Evolutionary conservation across 139 green algal species (phyloP).

Genomic region (Pseudopediastrum boryanum): DNA sequence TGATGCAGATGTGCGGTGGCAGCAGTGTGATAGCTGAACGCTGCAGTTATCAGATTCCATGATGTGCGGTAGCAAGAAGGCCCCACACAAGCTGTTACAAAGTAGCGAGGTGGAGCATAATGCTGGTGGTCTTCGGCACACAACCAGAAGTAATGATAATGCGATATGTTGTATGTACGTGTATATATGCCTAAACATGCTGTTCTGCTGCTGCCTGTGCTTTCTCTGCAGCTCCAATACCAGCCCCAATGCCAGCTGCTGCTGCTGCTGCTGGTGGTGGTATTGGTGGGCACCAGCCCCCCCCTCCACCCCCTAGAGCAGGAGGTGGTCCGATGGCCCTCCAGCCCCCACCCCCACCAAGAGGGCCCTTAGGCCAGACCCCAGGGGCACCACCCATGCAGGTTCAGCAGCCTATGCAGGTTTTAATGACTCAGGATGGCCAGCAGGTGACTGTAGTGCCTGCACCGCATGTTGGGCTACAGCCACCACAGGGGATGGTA

Average conservation of each 20-base stretch:
- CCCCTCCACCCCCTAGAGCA: not conserved
- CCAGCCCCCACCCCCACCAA: not conserved
- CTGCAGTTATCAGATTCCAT: too few species aligned
- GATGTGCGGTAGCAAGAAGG: too few species aligned
- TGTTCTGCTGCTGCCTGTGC: not conserved
- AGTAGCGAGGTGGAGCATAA: too few species aligned
- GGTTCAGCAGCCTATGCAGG: not conserved
- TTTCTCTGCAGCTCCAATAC: conserved; percentile 5
- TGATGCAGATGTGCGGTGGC: too few species aligned
- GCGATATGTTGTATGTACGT: too few species aligned
- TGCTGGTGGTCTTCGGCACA: too few species aligned
- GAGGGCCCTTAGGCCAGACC: not conserved
- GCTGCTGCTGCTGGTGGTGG: conserved; percentile 2
- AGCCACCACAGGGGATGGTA: conserved; percentile 34
- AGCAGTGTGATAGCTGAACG: too few species aligned
- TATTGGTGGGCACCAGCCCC: not conserved
- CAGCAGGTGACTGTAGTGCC: conserved; percentile 3
- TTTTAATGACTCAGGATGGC: conserved; percentile 19
- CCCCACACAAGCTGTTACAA: too few species aligned
- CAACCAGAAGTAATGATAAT: too few species aligned
- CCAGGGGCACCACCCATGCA: not conserved
- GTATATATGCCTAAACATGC: too few species aligned
- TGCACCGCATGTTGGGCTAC: conserved; percentile 6
- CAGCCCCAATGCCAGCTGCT: conserved; percentile 11
- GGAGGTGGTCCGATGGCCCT: conserved; percentile 13